Evolutionary conservation across 2,329 filamentous ascomycete species (phyloP).

Genomic region (Tricladium varicosporioides): DNA sequence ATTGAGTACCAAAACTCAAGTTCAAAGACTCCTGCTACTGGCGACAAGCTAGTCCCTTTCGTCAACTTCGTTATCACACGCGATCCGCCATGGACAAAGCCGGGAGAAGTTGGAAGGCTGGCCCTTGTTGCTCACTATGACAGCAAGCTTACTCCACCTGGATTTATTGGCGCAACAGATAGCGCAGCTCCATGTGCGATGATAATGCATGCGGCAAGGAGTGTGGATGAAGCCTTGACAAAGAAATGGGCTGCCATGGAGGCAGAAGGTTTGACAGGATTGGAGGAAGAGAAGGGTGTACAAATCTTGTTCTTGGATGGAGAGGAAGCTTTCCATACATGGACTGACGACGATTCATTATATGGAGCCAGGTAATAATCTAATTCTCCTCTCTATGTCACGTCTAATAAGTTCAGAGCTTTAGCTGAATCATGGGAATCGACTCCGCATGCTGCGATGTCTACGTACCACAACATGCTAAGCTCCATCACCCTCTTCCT

Average conservation of each 20-base stretch:
- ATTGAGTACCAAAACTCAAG: slow-evolving; percentile 89
- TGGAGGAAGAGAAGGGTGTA: slow-evolving; percentile 78
- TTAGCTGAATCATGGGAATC: slow-evolving; percentile 81
- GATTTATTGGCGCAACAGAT: slow-evolving; percentile 92
- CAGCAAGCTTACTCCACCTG: slow-evolving; percentile 73
- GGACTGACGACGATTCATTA: slow-evolving; percentile 79
- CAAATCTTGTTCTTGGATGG: slow-evolving; percentile 91
- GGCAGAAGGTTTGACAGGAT: slow-evolving; percentile 50
- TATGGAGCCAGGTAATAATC: slow-evolving; percentile 74
- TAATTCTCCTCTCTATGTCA: neutral
- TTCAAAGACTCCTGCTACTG: slow-evolving; percentile 73
- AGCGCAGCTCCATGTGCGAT: slow-evolving; percentile 94
- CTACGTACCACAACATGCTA: slow-evolving; percentile 72
- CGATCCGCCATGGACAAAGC: slow-evolving; percentile 78
- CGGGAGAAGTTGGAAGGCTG: slow-evolving; percentile 75
- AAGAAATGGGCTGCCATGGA: slow-evolving; percentile 78
- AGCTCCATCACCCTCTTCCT: slow-evolving; percentile 84
- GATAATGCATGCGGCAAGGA: slow-evolving; percentile 80
- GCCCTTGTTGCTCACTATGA: slow-evolving; percentile 95
- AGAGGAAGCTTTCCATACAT: slow-evolving; percentile 84
- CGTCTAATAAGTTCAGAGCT: slow-evolving; percentile 45
- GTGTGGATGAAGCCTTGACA: slow-evolving; percentile 75
- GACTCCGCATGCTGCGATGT: slow-evolving; percentile 64
- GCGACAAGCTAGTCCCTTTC: slow-evolving; percentile 72
- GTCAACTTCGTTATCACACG: slow-evolving; percentile 81